These are phyloP conservation scores for Phaseolus lunatus DNA, from an alignment of 306 rosid genomes.

Conservation along the genomic window DNA sequence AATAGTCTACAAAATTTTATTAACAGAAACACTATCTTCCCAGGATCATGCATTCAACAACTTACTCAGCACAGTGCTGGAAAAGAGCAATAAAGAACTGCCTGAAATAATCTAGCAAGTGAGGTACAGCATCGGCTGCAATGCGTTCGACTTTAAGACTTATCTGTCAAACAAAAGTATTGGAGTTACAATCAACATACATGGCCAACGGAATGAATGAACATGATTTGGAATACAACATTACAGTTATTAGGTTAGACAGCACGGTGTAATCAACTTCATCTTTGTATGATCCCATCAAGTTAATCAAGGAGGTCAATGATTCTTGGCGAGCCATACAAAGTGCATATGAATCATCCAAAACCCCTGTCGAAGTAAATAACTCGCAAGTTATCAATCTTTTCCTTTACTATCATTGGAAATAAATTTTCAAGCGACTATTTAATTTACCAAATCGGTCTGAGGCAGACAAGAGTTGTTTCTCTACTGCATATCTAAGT, in stretches of 20 bases:
- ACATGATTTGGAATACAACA: slow-evolving; percentile 42
- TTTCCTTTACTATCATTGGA: slow-evolving; percentile 27
- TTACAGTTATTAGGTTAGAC: slow-evolving; percentile 83
- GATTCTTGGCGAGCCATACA: slow-evolving; percentile 80
- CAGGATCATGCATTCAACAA: slow-evolving; percentile 23
- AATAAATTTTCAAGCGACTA: slow-evolving; percentile 19
- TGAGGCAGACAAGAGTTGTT: slow-evolving; percentile 67
- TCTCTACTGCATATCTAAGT: slow-evolving; percentile 78
- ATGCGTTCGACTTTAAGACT: slow-evolving; percentile 61
- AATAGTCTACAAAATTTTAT: background rate
- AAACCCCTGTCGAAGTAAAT: slow-evolving; percentile 67
- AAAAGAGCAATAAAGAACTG: slow-evolving; percentile 69
- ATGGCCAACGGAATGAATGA: slow-evolving; percentile 33
- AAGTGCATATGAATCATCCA: slow-evolving; percentile 91
- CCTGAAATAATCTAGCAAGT: slow-evolving; percentile 57
- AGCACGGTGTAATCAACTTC: slow-evolving; percentile 88
- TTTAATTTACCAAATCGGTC: slow-evolving; percentile 82
- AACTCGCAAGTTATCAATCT: slow-evolving; percentile 29
- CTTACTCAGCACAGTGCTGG: slow-evolving; percentile 87
- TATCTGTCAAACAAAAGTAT: slow-evolving; percentile 57
- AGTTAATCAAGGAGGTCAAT: slow-evolving; percentile 72
- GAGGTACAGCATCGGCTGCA: slow-evolving; percentile 86
- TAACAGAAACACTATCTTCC: slow-evolving; percentile 15
- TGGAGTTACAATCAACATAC: slow-evolving; percentile 44
- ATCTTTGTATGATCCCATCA: slow-evolving; percentile 81